phyloP scores from a whole-genome alignment of 768 basidiomycete genomes.

The Hygrophorus russula region DNA sequence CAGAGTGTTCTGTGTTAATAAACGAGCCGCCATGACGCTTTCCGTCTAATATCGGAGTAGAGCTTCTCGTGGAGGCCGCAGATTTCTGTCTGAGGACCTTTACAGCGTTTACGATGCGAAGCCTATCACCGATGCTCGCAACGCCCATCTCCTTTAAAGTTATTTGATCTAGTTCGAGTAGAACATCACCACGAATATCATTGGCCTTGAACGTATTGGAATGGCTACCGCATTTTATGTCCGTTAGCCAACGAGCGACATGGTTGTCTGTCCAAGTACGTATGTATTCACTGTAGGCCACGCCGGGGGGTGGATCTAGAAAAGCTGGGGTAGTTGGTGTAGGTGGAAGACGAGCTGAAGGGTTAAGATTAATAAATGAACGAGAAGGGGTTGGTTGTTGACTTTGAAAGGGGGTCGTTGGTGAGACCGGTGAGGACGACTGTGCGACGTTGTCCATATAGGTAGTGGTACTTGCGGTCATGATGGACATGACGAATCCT shows the following conservation, averaged over 20 bases:
- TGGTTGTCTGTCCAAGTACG: slow-evolving; percentile 63
- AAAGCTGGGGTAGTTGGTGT: slow-evolving; percentile 23
- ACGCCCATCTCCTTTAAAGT: slow-evolving; percentile 89
- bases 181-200: slow-evolving; percentile 86
- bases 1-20: background rate
- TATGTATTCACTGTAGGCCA: slow-evolving; percentile 52
- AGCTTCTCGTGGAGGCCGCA: slow-evolving; percentile 10
- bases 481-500: slow-evolving; percentile 27
- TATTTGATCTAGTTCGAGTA: slow-evolving; percentile 83
- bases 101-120: slow-evolving; percentile 79
- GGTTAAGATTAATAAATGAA: slow-evolving; percentile 28
- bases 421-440: slow-evolving; percentile 33
- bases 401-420: slow-evolving; percentile 24
- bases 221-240: slow-evolving; percentile 64
- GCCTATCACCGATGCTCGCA: slow-evolving; percentile 79
- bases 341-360: slow-evolving; percentile 26
- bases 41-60: slow-evolving; percentile 3
- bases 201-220: slow-evolving; percentile 64
- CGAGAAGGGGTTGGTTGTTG: slow-evolving; percentile 23
- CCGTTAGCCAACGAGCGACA: slow-evolving; percentile 67
- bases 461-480: slow-evolving; percentile 20
- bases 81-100: slow-evolving; percentile 63
- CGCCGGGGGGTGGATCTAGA: slow-evolving; percentile 48
- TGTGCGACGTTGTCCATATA: slow-evolving; percentile 27
- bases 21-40: too few species aligned